phyloP scores from a whole-genome alignment of 306 rosid genomes.

The Alnus glutinosa region DNA sequence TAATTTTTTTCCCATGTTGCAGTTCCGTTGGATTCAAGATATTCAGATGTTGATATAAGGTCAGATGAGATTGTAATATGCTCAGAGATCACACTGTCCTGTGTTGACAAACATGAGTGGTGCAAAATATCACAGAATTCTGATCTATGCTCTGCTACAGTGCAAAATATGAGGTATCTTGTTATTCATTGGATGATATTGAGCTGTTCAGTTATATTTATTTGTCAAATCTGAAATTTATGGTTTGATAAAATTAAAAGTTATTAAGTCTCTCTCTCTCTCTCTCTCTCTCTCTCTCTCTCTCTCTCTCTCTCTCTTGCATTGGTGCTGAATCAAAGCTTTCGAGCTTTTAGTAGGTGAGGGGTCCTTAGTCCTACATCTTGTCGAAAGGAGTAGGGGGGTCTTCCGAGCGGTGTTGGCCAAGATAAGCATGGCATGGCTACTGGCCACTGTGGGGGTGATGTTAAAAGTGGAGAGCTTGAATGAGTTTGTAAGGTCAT shows the following conservation, averaged over 20 bases:
- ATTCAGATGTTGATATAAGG: conserved; percentile 62
- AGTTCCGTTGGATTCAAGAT: conserved; percentile 65
- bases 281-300: too few species aligned
- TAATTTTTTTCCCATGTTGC: conserved; percentile 25
- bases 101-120: conserved; percentile 59
- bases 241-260: neutral
- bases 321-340: too few species aligned
- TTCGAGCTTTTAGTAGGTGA: too few species aligned
- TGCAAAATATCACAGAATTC: conserved; percentile 72
- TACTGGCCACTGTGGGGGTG: too few species aligned
- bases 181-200: neutral
- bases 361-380: too few species aligned
- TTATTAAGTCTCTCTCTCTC: too few species aligned
- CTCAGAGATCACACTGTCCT: conserved; percentile 53
- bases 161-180: conserved; percentile 61
- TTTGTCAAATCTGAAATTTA: conserved; percentile 8
- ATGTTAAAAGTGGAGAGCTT: too few species aligned
- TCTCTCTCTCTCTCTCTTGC: too few species aligned
- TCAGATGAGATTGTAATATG: conserved; percentile 50
- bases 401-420: too few species aligned
- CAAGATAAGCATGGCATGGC: too few species aligned
- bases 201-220: conserved; percentile 7
- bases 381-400: too few species aligned
- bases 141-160: conserved; percentile 63
- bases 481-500: too few species aligned